These are phyloP conservation scores for Linaria vulgaris DNA, from an alignment of 257 asterid genomes.

Conservation along the genomic window DNA sequence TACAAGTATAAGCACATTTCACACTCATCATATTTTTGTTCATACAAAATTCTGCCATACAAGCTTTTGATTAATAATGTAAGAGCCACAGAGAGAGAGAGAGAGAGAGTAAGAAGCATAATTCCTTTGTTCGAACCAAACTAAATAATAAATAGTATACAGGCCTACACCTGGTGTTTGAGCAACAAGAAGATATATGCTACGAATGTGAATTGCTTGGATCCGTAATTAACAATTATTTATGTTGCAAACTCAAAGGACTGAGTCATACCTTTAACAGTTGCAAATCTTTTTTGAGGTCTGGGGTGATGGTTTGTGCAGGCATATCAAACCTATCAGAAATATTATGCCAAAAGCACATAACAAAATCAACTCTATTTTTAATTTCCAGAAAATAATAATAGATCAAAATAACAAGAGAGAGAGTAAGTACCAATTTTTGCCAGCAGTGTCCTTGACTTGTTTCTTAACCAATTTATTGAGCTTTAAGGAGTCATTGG, in stretches of 20 bases:
- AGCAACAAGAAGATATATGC: too few species aligned
- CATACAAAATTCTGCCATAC: too few species aligned
- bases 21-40: conserved; percentile 5
- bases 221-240: not conserved
- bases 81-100: too few species aligned
- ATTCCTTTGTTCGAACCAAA: not conserved
- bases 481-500: conserved; percentile 68
- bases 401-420: not conserved
- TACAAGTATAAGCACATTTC: conserved; percentile 31
- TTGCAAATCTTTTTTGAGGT: conserved; percentile 82
- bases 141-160: too few species aligned
- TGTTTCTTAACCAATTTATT: conserved; percentile 64
- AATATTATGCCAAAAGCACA: conserved; percentile 10
- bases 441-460: conserved; percentile 87
- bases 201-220: not conserved
- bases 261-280: conserved; percentile 64
- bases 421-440: conserved; percentile 51
- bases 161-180: too few species aligned
- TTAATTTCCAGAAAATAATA: not conserved
- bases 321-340: conserved; percentile 87
- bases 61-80: too few species aligned
- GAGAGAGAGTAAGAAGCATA: not conserved
- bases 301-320: conserved; percentile 84
- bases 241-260: conserved; percentile 2
- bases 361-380: not conserved